Conservation (phyloP, 352 stramenopile species). For the Saprolegnia parasitica region DNA sequence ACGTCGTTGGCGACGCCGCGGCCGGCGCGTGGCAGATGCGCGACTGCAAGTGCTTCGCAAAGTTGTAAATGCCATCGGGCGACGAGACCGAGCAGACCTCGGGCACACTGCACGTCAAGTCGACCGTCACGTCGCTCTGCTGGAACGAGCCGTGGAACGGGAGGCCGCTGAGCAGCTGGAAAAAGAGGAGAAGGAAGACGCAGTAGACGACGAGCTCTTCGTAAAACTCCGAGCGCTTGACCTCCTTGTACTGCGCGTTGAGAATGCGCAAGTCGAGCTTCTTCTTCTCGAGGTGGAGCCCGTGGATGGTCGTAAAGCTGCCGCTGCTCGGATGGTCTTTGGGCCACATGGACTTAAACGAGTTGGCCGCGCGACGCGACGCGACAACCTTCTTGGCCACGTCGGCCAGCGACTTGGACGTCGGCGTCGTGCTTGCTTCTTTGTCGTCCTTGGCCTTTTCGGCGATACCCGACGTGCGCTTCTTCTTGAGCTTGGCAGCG, state of each 20-base stretch:
- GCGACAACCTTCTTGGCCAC: slow-evolving; percentile 73
- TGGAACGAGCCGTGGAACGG: slow-evolving; percentile 78
- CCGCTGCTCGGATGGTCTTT: slow-evolving; percentile 44
- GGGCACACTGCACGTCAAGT: slow-evolving; percentile 69
- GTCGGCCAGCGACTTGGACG: slow-evolving; percentile 35
- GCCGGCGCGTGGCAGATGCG: slow-evolving; percentile 42
- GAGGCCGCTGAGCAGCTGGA: slow-evolving; percentile 70
- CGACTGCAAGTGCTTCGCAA: slow-evolving; percentile 47
- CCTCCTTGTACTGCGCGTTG: slow-evolving; percentile 80
- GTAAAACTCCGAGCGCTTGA: slow-evolving; percentile 84
- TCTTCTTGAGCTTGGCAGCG: slow-evolving; percentile 22
- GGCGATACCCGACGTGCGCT: neutral
- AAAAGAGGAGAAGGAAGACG: slow-evolving; percentile 70
- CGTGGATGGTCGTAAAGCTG: slow-evolving; percentile 43
- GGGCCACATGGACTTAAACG: slow-evolving; percentile 75
- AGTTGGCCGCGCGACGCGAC: slow-evolving; percentile 56
- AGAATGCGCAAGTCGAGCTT: slow-evolving; percentile 75
- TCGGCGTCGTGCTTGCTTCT: neutral
- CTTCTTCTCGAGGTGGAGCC: slow-evolving; percentile 88
- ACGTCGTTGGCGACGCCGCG: slow-evolving; percentile 1
- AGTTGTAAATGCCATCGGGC: slow-evolving; percentile 72
- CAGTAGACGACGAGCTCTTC: slow-evolving; percentile 83
- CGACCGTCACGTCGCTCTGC: slow-evolving; percentile 78
- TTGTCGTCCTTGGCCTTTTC: slow-evolving; percentile 5
- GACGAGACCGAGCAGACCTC: slow-evolving; percentile 77